Evolutionary conservation across 208 protist species (phyloP), one percentile per base, ranked within the genome.

Genomic region (Leishmania braziliensis): DNA sequence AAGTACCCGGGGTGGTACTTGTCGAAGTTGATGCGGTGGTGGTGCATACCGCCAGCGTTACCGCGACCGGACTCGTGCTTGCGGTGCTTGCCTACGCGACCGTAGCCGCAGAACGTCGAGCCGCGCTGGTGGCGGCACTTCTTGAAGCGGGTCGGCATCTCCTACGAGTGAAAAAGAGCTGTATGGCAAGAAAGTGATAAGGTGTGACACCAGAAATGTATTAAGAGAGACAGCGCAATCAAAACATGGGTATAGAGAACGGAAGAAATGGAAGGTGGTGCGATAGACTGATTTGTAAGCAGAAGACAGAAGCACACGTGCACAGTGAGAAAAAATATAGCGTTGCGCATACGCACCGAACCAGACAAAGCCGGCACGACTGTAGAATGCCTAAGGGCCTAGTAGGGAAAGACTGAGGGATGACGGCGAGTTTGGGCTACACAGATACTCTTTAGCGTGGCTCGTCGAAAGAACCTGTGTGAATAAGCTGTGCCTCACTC

Each of bases 1-100:
- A 99, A 99, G 95, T 99, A 99, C 80, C 99, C 99, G 80, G 99
- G 99, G 91, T 99, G 99, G 97, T 99, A 99, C 96, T 99, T 99
- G 92, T 99, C 98, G 84, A 99, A 99, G 94, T 98, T 98, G 89
- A 99, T 99, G 79, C 99, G 95, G 94, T 99, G 98, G 90, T 99
- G 99, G 95, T 99, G 98, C 89, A 98, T 90, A 88, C 99, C 99
- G 98, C 99, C 99, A 89, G 99, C 99, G 91, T 99, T 99, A 99
- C 99, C 99, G 91, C 99, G 98, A 96, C 99, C 99, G 88, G 98
- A 98, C 81, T 99, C 96, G 89, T 99, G 99, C 94, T 99, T 99
- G 75, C 99, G 90, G 98, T 99, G 99, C 94, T 99, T 99, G 88
- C 99, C 97, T 33, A 98, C 93, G 79, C 97, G 94, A 82, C 97